Base-by-base conservation (phyloP, 116 monocot genomes). In the Zostera marina region DNA sequence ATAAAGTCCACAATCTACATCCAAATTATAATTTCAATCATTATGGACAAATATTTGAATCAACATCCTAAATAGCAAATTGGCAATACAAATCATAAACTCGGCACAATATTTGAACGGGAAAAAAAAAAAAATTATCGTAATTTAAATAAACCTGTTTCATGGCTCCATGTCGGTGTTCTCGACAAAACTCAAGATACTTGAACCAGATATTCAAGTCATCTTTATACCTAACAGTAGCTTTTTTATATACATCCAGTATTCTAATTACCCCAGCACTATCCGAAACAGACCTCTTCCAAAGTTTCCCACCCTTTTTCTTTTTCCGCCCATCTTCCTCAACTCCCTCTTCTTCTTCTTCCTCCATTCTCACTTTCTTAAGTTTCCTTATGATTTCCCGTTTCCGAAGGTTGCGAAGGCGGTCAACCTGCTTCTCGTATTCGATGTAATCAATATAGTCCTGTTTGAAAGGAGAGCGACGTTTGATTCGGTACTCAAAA, bases 121-220 rank as follows among this genome's bases (percentile, higher is more conserved):
- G 14, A 25, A 61, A 47, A 47, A 23, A 25, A 61, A 47, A 47
- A 7, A 6, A 24, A 46, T 8, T 25, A 20, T 20, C 9, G 19
- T 17, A 1, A 49, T 17, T 8, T 49, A 24, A 6, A 61, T 3
- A 12, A 61, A 61, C 88, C 78, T 87, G 57, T 43, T 77, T 93
- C 93, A 93, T 88, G 56, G 76, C 41, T 9, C 88, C 88, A 67
- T 88, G 76, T 38, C 63, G 64, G n/a, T 47, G 66, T 68, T 65
- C 69, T 54, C 84, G 55, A 54, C 88, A 93, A 47, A 79, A 93
- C 65, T 93, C 88, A 12, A 88, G 70, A 19, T 93, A 93, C 51
- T 53, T 54, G 49, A 93, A 88, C 93, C 93, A 93, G 12, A 93
- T 68, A 15, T 73, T 73, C 68, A 93, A 68, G 63, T 93, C 88